These are phyloP conservation scores for Staphylotrichum tortipilum DNA, from an alignment of 495 filamentous ascomycete species.

Conservation along the genomic window DNA sequence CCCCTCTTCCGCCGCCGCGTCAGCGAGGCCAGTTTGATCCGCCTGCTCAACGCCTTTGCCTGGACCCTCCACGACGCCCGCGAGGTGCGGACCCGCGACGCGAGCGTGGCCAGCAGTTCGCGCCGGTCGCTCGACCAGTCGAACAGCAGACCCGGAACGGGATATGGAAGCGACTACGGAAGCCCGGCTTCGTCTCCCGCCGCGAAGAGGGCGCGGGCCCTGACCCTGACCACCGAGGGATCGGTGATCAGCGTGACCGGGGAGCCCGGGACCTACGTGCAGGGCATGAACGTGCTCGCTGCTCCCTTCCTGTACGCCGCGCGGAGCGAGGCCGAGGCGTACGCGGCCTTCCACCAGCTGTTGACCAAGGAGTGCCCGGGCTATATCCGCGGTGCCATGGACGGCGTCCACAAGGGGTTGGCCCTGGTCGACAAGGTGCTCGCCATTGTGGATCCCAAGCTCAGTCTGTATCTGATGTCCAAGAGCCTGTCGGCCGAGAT, in stretches of 20 bases:
- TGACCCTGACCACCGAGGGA: slow-evolving; percentile 51
- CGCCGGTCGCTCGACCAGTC: slow-evolving; percentile 27
- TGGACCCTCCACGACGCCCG: slow-evolving; percentile 83
- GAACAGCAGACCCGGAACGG: slow-evolving; percentile 22
- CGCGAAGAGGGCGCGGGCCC: slow-evolving; percentile 43
- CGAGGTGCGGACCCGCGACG: slow-evolving; percentile 31
- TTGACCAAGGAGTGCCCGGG: slow-evolving; percentile 84
- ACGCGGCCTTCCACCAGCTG: slow-evolving; percentile 80
- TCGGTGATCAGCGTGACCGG: slow-evolving; percentile 41
- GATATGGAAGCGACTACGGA: slow-evolving; percentile 26
- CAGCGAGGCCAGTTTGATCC: slow-evolving; percentile 88
- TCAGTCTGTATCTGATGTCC: slow-evolving; percentile 69
- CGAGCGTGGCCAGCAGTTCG: slow-evolving; percentile 20
- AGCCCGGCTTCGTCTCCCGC: slow-evolving; percentile 38
- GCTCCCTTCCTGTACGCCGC: slow-evolving; percentile 95
- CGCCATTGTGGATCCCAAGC: slow-evolving; percentile 80
- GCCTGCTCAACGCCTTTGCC: slow-evolving; percentile 90
- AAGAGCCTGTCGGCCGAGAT: slow-evolving; percentile 87
- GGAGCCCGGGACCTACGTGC: slow-evolving; percentile 80
- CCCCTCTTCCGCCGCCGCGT: slow-evolving; percentile 92
- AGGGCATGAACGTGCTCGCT: slow-evolving; percentile 99
- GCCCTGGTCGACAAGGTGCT: slow-evolving; percentile 85
- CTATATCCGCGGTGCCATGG: slow-evolving; percentile 94
- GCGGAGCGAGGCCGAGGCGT: slow-evolving; percentile 89
- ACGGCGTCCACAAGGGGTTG: slow-evolving; percentile 88